Evolutionary conservation across 768 basidiomycete species (phyloP), one percentile per base, ranked within the genome.

Genomic region (Tricholoma matsutake): DNA sequence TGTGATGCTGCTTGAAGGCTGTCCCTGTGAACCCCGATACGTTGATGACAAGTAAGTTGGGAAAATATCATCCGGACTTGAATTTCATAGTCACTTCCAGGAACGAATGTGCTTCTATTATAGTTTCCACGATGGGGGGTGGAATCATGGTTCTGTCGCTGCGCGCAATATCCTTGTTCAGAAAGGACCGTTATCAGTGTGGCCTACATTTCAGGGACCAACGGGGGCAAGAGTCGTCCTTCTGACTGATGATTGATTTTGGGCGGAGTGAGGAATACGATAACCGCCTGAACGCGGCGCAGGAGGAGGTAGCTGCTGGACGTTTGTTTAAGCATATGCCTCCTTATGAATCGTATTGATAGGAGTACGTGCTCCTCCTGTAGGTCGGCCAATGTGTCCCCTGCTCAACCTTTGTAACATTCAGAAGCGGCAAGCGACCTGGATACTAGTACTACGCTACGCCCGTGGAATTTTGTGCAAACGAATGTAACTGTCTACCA

Each of bases 1-100:
- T 4, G 73, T 80, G 8, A 55, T 81, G 43, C 69, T 81, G 8
- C 25, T 80, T 1, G 79, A 81, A 63, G 61, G 77, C 52, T 80
- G 79, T 4, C 2, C 68, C 71, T 7, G 64, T 79, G 5, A 58
- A 68, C 1, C 43, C 69, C 1, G 16, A 63, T 0, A 13, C 35
- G 4, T 63, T 2, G 81, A 57, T 25, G 37, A 57, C 7, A 57
- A 31, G 56, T 57, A 57, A 25, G 56, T 43, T 28, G 5, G 28
- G 6, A 6, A 11, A 20, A 10, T 11, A 37, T 4, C 25, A 11
- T 37, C 0, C 10, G 5, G 29, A 13, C 80, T 54, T 77, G 78
- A 47, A 64, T 60, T 74, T 76, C 47, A 59, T 34, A 32, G 34
- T 4, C 22, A 13, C 32, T 18, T 29, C 11, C 54, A 75, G 76